Conservation (phyloP, 495 filamentous ascomycete genomes). For the Chaetomium tenue region DNA sequence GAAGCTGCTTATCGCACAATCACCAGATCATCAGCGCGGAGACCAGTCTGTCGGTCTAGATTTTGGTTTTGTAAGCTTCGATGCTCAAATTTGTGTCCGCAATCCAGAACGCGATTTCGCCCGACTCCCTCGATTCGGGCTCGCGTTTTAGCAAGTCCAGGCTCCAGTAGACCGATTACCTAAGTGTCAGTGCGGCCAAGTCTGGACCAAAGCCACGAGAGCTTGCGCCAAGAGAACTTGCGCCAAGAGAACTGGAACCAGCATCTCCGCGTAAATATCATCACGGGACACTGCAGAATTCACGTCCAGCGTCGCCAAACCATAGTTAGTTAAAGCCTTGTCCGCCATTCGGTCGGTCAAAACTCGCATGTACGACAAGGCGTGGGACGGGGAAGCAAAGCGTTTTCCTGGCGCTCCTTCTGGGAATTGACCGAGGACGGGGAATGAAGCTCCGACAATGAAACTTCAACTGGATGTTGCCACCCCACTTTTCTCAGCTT, state of each 20-base stretch:
- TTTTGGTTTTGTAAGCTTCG: not conserved
- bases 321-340: not conserved
- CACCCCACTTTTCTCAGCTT: not conserved
- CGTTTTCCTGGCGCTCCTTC: not conserved
- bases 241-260: not conserved
- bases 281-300: not conserved
- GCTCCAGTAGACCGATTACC: constrained; percentile 4
- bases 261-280: not conserved
- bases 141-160: not conserved
- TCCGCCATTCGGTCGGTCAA: no score
- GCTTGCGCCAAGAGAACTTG: not conserved
- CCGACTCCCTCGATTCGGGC: not conserved
- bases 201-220: not conserved
- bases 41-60: not conserved
- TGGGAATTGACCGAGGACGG: not conserved
- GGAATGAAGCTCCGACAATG: not conserved
- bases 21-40: not conserved
- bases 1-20: not conserved
- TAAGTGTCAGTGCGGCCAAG: not conserved
- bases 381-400: no score
- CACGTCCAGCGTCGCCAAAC: not conserved
- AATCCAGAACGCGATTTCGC: not conserved
- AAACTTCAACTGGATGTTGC: not conserved
- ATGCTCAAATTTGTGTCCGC: not conserved
- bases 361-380: no score